Base-by-base conservation (phyloP, 495 filamentous ascomycete species). In the Penicillium subrubescens region DNA sequence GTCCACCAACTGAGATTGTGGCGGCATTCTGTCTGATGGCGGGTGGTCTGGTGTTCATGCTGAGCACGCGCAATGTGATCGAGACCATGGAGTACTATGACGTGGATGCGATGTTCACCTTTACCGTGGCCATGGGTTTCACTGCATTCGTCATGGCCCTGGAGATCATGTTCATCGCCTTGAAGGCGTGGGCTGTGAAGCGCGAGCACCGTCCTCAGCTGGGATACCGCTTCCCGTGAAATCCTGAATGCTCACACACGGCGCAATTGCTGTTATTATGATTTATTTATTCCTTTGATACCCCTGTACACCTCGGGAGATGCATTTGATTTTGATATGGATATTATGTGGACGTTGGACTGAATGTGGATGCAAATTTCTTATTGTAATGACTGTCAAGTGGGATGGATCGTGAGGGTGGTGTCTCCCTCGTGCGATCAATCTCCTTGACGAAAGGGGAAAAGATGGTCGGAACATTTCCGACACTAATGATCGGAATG, bases 11-110 rank as follows among this genome's bases (percentile, higher is more conserved):
- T 0, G 95, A 98, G 79, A 82, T 97, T 27, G 74, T 97, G 56
- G 82, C 90, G 7, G 80, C 92, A 0, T 99, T 98, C 74, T 96
- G 94, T 48, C 80, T 99, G 62, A 90, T 95, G 59, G 80, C 90
- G 3, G 95, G 95, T 33, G 95, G 95, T 7, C 77, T 94, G 29
- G 88, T 97, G 56, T 98, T 99, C 77, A 97, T 99, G 92, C 83
- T 89, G 60, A 97, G 93, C 72, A 87, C 88, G 60, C 86, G 84
- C 27, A 91, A 92, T 70, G 92, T 90, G 0, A 83, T 97, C 35
- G 74, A 81, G 10, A 84, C 89, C n/a, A 89, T 97, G 79, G 90
- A 96, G 58, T 83, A 83, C 43, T 87, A 92, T 73, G 77, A 87
- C 31, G 76, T 82, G 75, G 81, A 90, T 66, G 92, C 92, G 60